A percentile compares a stretch with the other conserved stretches of the same genome.
Conservation (phyloP, 768 basidiomycete genomes). For the Hygrophorus pudorinus region DNA sequence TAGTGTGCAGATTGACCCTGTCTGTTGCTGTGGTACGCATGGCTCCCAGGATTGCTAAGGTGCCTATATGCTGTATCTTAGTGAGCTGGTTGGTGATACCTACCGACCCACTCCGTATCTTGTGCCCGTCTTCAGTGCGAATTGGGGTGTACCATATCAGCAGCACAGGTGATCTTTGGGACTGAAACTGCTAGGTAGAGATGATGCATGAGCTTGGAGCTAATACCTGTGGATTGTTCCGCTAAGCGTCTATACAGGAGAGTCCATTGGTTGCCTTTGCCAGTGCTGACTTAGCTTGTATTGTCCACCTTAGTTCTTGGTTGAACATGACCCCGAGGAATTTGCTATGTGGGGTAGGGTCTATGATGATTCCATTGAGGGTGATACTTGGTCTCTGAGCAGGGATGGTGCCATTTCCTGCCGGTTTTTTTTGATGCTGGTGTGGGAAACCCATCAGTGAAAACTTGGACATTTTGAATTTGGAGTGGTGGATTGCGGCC, state of each 20-base stretch:
- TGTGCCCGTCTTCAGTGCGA: no score
- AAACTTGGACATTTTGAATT: conserved; percentile 14
- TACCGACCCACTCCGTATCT: no score
- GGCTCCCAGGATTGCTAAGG: conserved; percentile 15
- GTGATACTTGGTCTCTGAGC: conserved; percentile 1
- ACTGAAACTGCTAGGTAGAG: conserved; percentile 19
- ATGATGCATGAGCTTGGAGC: conserved; percentile 9
- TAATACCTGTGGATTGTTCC: conserved; percentile 9
- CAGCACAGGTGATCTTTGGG: no score
- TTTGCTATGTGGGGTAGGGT: conserved; percentile 11
- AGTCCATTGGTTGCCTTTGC: conserved; percentile 4
- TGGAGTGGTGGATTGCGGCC: conserved; percentile 14
- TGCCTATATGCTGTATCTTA: conserved; percentile 12
- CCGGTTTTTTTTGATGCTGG: not conserved
- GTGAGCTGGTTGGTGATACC: no score
- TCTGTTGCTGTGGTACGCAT: conserved; percentile 13
- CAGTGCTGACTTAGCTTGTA: conserved; percentile 9
- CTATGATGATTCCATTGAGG: conserved; percentile 7
- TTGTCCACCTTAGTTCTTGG: conserved; percentile 10
- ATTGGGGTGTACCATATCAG: conserved; percentile 18
- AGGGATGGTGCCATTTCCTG: no score
- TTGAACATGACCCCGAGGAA: conserved; percentile 20
- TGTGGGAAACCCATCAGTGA: conserved; percentile 9
- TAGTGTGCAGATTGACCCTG: conserved; percentile 12
- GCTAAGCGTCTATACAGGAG: conserved; percentile 6